Evolutionary conservation across 768 basidiomycete species (phyloP).

Genomic region (Pluteus cervinus): DNA sequence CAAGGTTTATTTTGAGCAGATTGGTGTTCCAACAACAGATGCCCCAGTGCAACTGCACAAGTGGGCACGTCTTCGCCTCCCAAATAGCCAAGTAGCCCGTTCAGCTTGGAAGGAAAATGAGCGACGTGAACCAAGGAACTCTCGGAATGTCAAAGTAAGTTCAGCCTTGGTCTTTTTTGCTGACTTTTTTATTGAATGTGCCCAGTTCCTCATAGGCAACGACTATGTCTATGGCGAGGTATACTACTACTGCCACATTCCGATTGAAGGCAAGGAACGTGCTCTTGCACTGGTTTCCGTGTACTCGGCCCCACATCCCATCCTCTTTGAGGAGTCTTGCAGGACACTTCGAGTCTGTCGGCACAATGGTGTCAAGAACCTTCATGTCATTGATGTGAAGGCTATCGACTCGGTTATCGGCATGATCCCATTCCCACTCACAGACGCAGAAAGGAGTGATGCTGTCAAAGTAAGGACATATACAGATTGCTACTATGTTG

Average conservation of each 20-base stretch:
- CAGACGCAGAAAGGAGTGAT: slow-evolving; percentile 1
- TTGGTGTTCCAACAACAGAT: background rate
- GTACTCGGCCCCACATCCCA: slow-evolving; percentile 1
- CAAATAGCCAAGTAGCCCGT: slow-evolving; percentile 15
- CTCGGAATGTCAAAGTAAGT: slow-evolving; percentile 8
- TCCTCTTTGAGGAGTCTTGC: slow-evolving; percentile 1
- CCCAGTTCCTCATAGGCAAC: too few species aligned
- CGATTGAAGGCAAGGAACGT: too few species aligned
- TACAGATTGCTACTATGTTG: too few species aligned
- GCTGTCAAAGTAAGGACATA: too few species aligned
- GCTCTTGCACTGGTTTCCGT: slow-evolving; percentile 1
- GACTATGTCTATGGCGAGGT: too few species aligned
- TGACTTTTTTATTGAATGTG: slow-evolving; percentile 1
- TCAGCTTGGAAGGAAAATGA: slow-evolving; percentile 12
- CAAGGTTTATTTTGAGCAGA: background rate
- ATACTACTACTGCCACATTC: too few species aligned
- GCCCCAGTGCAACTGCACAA: slow-evolving; percentile 1
- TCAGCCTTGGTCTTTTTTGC: background rate
- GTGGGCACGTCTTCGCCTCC: slow-evolving; percentile 14
- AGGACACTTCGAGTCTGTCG: slow-evolving; percentile 2
- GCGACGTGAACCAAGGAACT: background rate
- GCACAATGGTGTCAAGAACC: background rate
- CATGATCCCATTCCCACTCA: slow-evolving; percentile 8
- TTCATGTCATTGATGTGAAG: slow-evolving; percentile 4
- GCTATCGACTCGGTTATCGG: slow-evolving; percentile 6